Conservation (phyloP, 2,329 filamentous ascomycete genomes). For the Monosporascus sp. region DNA sequence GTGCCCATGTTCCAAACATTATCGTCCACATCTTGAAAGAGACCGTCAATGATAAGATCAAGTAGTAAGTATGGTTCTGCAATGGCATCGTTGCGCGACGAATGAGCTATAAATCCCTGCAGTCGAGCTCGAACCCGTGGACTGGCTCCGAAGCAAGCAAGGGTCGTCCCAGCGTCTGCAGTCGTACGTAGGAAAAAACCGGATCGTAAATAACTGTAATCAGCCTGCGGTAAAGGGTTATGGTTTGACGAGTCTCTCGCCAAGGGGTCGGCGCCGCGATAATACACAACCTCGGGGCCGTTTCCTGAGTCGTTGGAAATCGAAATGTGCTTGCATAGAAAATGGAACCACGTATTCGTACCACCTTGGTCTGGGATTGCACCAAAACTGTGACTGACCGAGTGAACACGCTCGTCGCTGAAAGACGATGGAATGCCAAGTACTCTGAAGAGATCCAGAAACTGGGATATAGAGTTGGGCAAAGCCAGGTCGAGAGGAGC, state of each 20-base stretch:
- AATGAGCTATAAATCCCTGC: neutral
- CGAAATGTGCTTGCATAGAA: conserved; percentile 28
- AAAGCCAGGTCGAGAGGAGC: conserved; percentile 6
- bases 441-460: conserved; percentile 23
- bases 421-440: conserved; percentile 28
- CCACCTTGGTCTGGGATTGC: conserved; percentile 17
- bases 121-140: neutral
- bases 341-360: conserved; percentile 30
- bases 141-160: conserved; percentile 12
- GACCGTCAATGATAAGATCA: conserved; percentile 16
- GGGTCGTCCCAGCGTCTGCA: conserved; percentile 3
- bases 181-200: conserved; percentile 11
- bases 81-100: conserved; percentile 2
- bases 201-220: conserved; percentile 9
- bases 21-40: conserved; percentile 14
- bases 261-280: neutral
- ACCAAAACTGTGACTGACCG: conserved; percentile 30
- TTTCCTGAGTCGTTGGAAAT: conserved; percentile 5
- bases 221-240: conserved; percentile 3
- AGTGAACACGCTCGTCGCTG: conserved; percentile 22
- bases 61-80: conserved; percentile 12
- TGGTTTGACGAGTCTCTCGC: neutral
- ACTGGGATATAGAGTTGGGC: conserved; percentile 14
- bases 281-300: neutral
- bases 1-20: conserved; percentile 14